Evolutionary conservation across 345 rosid genomes (phyloP).

Genomic region (Garcia nutans): DNA sequence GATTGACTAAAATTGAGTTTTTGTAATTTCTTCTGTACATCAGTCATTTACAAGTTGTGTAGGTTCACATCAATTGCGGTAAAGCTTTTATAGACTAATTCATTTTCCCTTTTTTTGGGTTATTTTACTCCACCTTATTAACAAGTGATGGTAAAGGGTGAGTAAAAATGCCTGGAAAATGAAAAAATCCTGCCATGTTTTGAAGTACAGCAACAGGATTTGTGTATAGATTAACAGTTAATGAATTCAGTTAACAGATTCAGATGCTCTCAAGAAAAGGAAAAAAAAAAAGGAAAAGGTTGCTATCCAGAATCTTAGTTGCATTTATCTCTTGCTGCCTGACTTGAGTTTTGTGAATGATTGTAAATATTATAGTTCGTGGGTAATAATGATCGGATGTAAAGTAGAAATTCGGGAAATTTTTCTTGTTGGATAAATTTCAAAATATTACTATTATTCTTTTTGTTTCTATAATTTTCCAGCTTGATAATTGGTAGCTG

Average conservation of each 20-base stretch:
- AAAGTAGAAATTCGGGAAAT: too few relatives aligned
- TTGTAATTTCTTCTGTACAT: constrained; percentile 13
- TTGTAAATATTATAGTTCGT: too few relatives aligned
- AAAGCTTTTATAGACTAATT: neutral
- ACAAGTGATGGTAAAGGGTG: neutral
- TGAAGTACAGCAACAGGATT: neutral
- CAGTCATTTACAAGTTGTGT: constrained; percentile 28
- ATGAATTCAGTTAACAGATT: neutral
- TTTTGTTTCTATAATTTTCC: too few relatives aligned
- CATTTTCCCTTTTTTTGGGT: too few relatives aligned
- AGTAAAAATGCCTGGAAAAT: neutral
- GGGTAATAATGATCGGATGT: too few relatives aligned
- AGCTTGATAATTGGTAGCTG: too few relatives aligned
- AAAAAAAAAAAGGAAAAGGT: too few relatives aligned
- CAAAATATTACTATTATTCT: too few relatives aligned
- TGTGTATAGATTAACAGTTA: constrained; percentile 23
- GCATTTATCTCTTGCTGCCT: too few relatives aligned
- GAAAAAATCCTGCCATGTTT: neutral
- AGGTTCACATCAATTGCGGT: constrained; percentile 22
- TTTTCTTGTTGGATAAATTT: too few relatives aligned
- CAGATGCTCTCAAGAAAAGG: neutral
- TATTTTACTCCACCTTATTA: neutral
- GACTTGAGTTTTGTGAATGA: too few relatives aligned
- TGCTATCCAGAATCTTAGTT: too few relatives aligned
- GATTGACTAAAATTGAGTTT: constrained; percentile 35